These are phyloP conservation scores for Thraustochytrium striatum DNA, from an alignment of 352 stramenopile genomes.

Conservation along the genomic window DNA sequence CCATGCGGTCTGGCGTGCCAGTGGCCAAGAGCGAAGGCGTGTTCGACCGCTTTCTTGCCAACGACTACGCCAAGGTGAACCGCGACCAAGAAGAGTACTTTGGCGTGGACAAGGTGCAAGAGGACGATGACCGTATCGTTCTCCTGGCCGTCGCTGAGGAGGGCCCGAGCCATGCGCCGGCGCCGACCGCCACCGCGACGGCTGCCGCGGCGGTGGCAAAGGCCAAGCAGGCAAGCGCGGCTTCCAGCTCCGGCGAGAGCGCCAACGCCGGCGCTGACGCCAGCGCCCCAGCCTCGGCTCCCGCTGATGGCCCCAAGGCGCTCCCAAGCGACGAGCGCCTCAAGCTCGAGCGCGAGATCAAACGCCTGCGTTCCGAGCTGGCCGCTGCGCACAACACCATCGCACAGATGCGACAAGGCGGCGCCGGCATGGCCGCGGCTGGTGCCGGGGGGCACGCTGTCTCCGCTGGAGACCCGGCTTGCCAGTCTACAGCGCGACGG, in stretches of 20 bases:
- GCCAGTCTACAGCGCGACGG: slow-evolving; percentile 9
- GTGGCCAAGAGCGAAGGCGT: not conserved
- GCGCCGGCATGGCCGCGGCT: not conserved
- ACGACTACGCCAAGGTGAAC: slow-evolving; percentile 37
- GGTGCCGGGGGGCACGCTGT: not conserved
- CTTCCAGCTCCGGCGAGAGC: not conserved
- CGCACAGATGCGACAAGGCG: slow-evolving; percentile 4
- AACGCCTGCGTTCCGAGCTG: slow-evolving; percentile 29
- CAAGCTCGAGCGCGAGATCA: slow-evolving; percentile 17
- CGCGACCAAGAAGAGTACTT: slow-evolving; percentile 16
- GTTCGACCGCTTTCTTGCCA: not conserved
- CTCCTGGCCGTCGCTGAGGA: not conserved
- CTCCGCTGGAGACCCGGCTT: slow-evolving; percentile 26
- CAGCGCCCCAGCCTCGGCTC: too few species aligned
- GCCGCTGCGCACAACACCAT: slow-evolving; percentile 2
- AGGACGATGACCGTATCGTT: not conserved
- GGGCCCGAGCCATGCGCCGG: too few species aligned
- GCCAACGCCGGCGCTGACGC: not conserved
- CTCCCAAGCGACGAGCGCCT: not conserved
- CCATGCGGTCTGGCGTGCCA: not conserved
- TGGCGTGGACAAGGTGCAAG: not conserved
- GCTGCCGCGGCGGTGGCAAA: too few species aligned
- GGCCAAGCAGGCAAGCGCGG: not conserved
- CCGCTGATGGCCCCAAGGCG: too few species aligned
- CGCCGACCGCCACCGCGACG: not conserved